Evolutionary conservation across 2,329 filamentous ascomycete species (phyloP), one percentile per base, ranked within the genome.

Genomic region (Sporothrix globosa): DNA sequence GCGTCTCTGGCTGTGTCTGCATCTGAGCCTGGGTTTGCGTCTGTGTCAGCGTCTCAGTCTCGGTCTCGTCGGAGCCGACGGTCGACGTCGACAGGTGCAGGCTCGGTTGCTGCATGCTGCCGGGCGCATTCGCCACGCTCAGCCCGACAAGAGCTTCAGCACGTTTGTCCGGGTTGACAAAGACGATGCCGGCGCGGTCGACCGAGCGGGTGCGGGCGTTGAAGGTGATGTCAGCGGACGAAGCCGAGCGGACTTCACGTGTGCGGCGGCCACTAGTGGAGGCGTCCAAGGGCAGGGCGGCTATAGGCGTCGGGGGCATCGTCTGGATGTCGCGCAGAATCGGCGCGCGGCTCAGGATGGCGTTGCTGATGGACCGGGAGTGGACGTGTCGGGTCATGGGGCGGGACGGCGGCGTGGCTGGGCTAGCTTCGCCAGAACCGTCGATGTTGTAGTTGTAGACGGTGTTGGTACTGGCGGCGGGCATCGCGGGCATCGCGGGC

Each of bases 61-160:
- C 34, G 34, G 69, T 70, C 46, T 68, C 56, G 21, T 68, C 65
- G 4, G 69, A 70, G 6, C 65, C 69, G 1, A 46, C 30, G 0
- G 56, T 65, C 9, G 30, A 61, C 10, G 78, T 74, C 3, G 74
- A 74, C 9, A 75, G 10, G 39, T 21, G n/a, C 24, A 19, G 58
- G 21, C 5, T 50, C 69, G 52, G 68, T 78, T 77, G 81, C 75
- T 83, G 88, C 74, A 83, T 83, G 77, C 77, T 88, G 70, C 91
- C 91, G 3, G 89, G 84, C 1, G 86, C 90, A 27, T 85, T 81
- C 1, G 88, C 84, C 4, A 84, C 87, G 77, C 85, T 91, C 34
- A 92, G 75, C 4, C 86, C 87, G 2, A 93, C 83, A 73, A 87
- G 88, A 0, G 91, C 83, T 53, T 85, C 85, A 2, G 86, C 86